phyloP scores from a whole-genome alignment of 2,329 filamentous ascomycete species.

The Coniochaeta ligniaria region DNA sequence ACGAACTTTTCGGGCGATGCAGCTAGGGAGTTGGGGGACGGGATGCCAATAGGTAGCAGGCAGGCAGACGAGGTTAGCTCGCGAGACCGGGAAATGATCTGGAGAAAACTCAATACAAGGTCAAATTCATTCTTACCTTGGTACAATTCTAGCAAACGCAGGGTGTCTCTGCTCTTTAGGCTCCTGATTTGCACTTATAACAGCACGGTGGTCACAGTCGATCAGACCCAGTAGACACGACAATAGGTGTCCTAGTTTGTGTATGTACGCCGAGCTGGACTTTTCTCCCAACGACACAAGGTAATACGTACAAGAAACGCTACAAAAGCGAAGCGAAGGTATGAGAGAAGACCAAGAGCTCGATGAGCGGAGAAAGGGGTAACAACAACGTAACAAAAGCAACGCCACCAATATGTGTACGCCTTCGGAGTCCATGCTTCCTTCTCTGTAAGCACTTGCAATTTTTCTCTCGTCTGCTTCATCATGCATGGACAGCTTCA shows the following conservation, averaged over 20 bases:
- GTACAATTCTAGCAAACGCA: no score
- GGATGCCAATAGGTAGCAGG: neutral
- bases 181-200: neutral
- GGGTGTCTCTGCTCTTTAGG: neutral
- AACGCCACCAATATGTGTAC: neutral
- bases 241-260: no score
- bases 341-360: neutral
- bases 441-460: neutral
- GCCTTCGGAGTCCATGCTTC: neutral
- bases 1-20: neutral
- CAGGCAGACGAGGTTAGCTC: neutral
- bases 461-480: neutral
- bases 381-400: neutral
- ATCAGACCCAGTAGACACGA: no score
- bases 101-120: neutral
- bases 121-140: neutral
- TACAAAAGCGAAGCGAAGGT: neutral
- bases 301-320: neutral
- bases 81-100: neutral
- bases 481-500: neutral
- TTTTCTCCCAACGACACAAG: neutral
- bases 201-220: neutral
- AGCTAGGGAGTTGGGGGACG: neutral
- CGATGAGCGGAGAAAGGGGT: neutral
- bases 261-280: neutral